Evolutionary conservation across 2,329 filamentous ascomycete genomes (phyloP).

Genomic region (Penicillium sp.): DNA sequence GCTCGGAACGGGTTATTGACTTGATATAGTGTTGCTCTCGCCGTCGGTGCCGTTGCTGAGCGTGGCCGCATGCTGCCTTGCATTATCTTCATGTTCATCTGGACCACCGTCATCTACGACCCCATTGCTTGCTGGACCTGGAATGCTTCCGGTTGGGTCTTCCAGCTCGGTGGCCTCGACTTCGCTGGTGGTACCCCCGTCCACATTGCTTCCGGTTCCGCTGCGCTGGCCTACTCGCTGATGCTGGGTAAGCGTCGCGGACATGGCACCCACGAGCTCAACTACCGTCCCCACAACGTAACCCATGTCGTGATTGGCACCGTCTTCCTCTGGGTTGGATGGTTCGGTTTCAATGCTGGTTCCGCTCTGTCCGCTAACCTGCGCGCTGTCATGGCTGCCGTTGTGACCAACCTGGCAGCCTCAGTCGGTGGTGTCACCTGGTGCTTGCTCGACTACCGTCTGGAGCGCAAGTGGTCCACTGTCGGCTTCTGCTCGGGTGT

Average conservation of each 20-base stretch:
- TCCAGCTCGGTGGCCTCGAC: constrained; percentile 77
- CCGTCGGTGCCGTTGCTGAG: constrained; percentile 82
- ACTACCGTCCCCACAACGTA: constrained; percentile 90
- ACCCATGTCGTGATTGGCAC: constrained; percentile 91
- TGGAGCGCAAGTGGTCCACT: constrained; percentile 89
- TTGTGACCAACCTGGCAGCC: constrained; percentile 83
- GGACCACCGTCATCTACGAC: constrained; percentile 88
- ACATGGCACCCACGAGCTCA: constrained; percentile 83
- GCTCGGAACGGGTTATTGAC: background rate
- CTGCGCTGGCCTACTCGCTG: constrained; percentile 85
- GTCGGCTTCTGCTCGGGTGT: constrained; percentile 92
- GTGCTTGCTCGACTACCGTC: constrained; percentile 84
- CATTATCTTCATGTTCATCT: constrained; percentile 90
- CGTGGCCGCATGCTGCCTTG: constrained; percentile 85
- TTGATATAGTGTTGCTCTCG: constrained; percentile 69
- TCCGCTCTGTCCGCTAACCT: constrained; percentile 79
- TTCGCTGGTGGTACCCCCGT: constrained; percentile 90
- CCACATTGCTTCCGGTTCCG: constrained; percentile 80
- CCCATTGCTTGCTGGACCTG: constrained; percentile 95
- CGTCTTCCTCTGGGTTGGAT: constrained; percentile 92
- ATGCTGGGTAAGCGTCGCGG: constrained; percentile 85
- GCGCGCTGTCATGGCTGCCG: constrained; percentile 80
- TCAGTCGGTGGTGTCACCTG: constrained; percentile 84
- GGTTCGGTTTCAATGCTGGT: constrained; percentile 94
- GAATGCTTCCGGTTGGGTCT: constrained; percentile 81